Percentiles rank a stretch among this genome's conserved stretches.
Evolutionary conservation across 805 yeast species (phyloP).

Genomic region (Spathaspora sp.): DNA sequence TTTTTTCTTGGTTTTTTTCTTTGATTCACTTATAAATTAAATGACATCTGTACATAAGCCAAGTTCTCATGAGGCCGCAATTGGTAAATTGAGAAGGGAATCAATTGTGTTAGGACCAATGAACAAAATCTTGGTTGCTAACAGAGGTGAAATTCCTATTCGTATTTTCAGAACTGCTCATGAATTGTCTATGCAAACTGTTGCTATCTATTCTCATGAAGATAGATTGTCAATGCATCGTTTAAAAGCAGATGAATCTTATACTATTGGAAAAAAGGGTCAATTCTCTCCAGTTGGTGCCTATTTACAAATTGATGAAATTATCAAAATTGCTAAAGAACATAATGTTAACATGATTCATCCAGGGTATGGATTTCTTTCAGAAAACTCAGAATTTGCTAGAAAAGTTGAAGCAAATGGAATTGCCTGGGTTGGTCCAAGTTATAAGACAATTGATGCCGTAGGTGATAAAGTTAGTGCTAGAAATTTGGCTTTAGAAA

Average conservation of each 20-base stretch:
- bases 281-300: conserved; percentile 95
- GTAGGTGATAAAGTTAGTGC: conserved; percentile 98
- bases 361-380: conserved; percentile 72
- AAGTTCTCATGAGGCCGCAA: conserved; percentile 7
- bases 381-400: conserved; percentile 87
- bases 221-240: conserved; percentile 94
- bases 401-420: conserved; percentile 86
- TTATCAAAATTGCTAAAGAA: conserved; percentile 53
- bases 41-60: conserved; percentile 5
- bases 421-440: conserved; percentile 95
- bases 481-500: conserved; percentile 75
- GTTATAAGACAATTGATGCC: conserved; percentile 79
- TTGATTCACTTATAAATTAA: background rate
- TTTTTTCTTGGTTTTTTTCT: background rate
- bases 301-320: conserved; percentile 92
- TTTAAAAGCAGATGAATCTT: conserved; percentile 90
- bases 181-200: conserved; percentile 94
- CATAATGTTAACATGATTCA: conserved; percentile 84
- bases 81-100: conserved; percentile 31
- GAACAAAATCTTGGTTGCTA: conserved; percentile 72
- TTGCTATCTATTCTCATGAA: conserved; percentile 95
- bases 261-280: conserved; percentile 85
- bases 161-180: conserved; percentile 96
- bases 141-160: conserved; percentile 82
- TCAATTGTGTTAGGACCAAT: conserved; percentile 42